Percentiles rank a stretch among this genome's conserved stretches.
Evolutionary conservation across 2,329 filamentous ascomycete species (phyloP).

Genomic region (Penicillium sp.): DNA sequence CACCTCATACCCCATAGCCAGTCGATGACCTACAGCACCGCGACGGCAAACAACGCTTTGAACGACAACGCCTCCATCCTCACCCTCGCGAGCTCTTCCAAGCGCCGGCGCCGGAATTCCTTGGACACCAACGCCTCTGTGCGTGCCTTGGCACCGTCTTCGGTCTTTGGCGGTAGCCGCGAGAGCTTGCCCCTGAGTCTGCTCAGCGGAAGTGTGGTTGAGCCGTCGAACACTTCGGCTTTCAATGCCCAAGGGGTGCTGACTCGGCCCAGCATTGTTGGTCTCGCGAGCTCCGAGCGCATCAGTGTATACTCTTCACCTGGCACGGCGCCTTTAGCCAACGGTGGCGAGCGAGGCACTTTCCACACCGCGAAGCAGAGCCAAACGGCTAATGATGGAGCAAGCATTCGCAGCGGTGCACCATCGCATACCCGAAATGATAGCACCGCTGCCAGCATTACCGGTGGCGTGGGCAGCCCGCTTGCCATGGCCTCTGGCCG

Average conservation of each 20-base stretch:
- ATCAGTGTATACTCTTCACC: conserved; percentile 75
- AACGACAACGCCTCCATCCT: conserved; percentile 67
- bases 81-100: conserved; percentile 65
- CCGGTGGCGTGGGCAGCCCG: conserved; percentile 60
- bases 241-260: conserved; percentile 42
- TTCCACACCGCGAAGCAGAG: conserved; percentile 67
- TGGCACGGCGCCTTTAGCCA: conserved; percentile 59
- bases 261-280: conserved; percentile 55
- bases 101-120: conserved; percentile 63
- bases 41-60: conserved; percentile 64
- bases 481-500: conserved; percentile 50
- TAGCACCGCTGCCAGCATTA: conserved; percentile 75
- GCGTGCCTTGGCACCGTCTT: conserved; percentile 63
- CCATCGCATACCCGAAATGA: conserved; percentile 78
- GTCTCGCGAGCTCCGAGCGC: conserved; percentile 59
- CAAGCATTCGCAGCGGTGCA: conserved; percentile 75
- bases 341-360: conserved; percentile 77
- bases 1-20: conserved; percentile 56
- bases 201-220: conserved; percentile 56
- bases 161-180: conserved; percentile 64
- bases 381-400: conserved; percentile 61
- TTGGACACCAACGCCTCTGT: conserved; percentile 68
- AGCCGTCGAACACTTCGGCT: conserved; percentile 45
- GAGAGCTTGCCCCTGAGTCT: conserved; percentile 66
- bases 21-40: conserved; percentile 60